Conservation (phyloP, 2,329 filamentous ascomycete genomes). For the Alternaria viburni region DNA sequence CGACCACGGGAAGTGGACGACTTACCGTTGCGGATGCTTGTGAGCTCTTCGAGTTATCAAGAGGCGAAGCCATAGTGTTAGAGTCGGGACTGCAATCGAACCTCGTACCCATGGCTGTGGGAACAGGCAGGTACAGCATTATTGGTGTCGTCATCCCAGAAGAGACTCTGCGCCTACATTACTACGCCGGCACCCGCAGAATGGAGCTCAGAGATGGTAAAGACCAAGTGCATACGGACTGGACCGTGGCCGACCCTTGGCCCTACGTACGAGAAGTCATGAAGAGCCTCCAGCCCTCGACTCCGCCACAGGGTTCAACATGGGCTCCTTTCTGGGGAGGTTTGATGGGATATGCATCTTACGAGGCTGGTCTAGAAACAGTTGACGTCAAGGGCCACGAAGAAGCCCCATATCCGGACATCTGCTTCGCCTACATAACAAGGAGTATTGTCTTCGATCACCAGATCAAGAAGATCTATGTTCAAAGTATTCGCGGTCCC, state of each 20-base stretch:
- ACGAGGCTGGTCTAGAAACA: conserved; percentile 76
- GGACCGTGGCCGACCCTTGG: conserved; percentile 46
- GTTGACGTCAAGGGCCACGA: conserved; percentile 56
- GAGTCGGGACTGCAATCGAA: conserved; percentile 56
- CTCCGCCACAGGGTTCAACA: conserved; percentile 32
- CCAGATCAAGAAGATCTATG: conserved; percentile 62
- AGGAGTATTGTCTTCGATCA: conserved; percentile 82
- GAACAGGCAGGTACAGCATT: conserved; percentile 73
- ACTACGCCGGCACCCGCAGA: conserved; percentile 33
- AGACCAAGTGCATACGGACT: conserved; percentile 35
- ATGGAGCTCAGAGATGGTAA: conserved; percentile 41
- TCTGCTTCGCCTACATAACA: conserved; percentile 78
- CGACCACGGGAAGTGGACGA: conserved; percentile 43
- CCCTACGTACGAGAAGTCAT: conserved; percentile 50
- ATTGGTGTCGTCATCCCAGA: conserved; percentile 68
- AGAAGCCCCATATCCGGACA: conserved; percentile 63
- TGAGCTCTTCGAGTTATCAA: conserved; percentile 42
- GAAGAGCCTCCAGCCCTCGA: conserved; percentile 39
- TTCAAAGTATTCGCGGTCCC: conserved; percentile 68
- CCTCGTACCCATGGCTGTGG: conserved; percentile 49
- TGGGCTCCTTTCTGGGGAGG: conserved; percentile 76
- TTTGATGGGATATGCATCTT: conserved; percentile 83
- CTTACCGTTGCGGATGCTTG: conserved; percentile 48
- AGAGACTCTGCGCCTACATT: conserved; percentile 53
- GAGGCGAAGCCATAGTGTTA: conserved; percentile 51